phyloP scores from a whole-genome alignment of 805 yeast species.

The Wickerhamomyces hampshirensis region DNA sequence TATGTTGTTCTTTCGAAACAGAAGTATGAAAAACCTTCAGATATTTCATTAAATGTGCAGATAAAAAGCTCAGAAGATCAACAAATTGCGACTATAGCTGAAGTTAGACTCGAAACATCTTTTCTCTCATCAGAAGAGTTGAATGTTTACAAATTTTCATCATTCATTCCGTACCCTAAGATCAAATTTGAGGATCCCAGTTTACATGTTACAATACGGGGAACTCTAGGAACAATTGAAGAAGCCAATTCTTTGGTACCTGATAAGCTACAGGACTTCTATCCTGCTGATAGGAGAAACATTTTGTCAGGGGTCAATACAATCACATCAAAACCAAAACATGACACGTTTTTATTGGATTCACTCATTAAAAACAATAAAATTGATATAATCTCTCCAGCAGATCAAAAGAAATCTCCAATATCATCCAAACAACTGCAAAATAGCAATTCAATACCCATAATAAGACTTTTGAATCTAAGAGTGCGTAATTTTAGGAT shows the following conservation, averaged over 20 bases:
- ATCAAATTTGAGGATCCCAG: constrained; percentile 16
- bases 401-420: not conserved
- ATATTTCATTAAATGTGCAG: not conserved
- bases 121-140: not conserved
- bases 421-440: not conserved
- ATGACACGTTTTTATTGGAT: constrained; percentile 13
- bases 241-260: not conserved
- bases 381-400: constrained; percentile 4
- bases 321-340: constrained; percentile 2
- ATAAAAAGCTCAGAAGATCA: not conserved
- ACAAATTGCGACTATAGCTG: not conserved
- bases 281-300: constrained; percentile 21
- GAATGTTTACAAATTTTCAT: constrained; percentile 10
- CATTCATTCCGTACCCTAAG: constrained; percentile 21
- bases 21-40: not conserved
- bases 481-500: constrained; percentile 43
- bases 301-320: constrained; percentile 14
- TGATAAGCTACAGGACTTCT: constrained; percentile 1
- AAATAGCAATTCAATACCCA: constrained; percentile 20
- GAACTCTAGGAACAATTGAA: not conserved
- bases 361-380: constrained; percentile 14
- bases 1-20: constrained; percentile 5
- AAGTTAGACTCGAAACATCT: not conserved
- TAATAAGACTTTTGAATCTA: constrained; percentile 37
- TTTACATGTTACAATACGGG: constrained; percentile 7